A percentile compares a stretch with the other conserved stretches of the same genome.
These are phyloP conservation scores for Medicago lupulina DNA, from an alignment of 306 rosid species.

Conservation along the genomic window DNA sequence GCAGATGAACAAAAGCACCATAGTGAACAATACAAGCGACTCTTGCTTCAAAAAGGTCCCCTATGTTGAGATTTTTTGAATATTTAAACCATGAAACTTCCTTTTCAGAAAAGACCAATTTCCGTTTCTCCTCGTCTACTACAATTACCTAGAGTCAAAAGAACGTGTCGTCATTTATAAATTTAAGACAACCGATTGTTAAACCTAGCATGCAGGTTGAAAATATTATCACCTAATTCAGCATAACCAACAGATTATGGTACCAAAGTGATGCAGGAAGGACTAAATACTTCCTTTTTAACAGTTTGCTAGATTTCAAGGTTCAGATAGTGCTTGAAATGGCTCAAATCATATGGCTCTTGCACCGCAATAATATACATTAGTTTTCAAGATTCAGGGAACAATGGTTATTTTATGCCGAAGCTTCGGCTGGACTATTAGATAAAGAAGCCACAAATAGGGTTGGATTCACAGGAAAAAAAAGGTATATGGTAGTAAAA, in stretches of 20 bases:
- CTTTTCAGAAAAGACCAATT: constrained; percentile 83
- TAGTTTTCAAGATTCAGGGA: constrained; percentile 9
- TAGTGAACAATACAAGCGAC: constrained; percentile 81
- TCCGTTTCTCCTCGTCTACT: constrained; percentile 78
- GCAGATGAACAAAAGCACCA: constrained; percentile 88
- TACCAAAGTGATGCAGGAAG: constrained; percentile 19
- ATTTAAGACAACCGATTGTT: constrained; percentile 25
- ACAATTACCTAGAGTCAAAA: constrained; percentile 68
- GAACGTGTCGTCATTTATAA: constrained; percentile 43
- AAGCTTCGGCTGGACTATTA: constrained; percentile 17
- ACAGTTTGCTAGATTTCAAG: constrained; percentile 17
- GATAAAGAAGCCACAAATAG: constrained; percentile 5
- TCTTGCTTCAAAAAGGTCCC: constrained; percentile 74
- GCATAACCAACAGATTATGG: constrained; percentile 15
- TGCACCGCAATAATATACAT: constrained; percentile 5
- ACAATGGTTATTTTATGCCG: neutral
- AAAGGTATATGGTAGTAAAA: constrained; percentile 26
- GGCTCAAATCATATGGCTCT: constrained; percentile 27
- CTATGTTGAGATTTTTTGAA: constrained; percentile 69
- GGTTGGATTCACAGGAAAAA: neutral
- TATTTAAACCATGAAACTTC: constrained; percentile 77
- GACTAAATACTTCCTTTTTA: constrained; percentile 3
- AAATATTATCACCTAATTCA: constrained; percentile 10
- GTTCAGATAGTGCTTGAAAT: constrained; percentile 31
- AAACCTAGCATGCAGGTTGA: constrained; percentile 5